phyloP scores from a whole-genome alignment of 352 stramenopile genomes.

The Thraustochytrium striatum region DNA sequence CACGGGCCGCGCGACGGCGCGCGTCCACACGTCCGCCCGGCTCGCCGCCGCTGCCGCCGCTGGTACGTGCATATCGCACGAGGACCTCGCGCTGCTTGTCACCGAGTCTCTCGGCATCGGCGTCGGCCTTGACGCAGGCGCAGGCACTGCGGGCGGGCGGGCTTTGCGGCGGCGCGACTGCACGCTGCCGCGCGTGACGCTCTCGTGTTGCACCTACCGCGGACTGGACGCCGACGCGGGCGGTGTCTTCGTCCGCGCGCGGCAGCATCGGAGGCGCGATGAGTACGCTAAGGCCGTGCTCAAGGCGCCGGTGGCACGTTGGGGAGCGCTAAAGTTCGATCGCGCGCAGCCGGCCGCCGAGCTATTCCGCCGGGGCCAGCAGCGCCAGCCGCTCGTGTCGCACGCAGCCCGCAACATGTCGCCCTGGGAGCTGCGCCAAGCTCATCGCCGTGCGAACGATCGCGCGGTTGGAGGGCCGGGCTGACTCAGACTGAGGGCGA shows the following conservation, averaged over 20 bases:
- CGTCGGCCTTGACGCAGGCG: too few species aligned
- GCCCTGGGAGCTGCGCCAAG: slow-evolving; percentile 5
- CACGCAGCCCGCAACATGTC: not conserved
- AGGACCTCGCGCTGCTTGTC: not conserved
- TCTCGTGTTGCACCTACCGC: too few species aligned
- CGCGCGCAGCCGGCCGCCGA: not conserved
- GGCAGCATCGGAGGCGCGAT: not conserved
- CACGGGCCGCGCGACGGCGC: not conserved
- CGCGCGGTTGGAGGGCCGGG: not conserved
- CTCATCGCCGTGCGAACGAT: too few species aligned
- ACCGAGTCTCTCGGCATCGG: too few species aligned
- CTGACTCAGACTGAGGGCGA: not conserved
- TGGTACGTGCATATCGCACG: not conserved
- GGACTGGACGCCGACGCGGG: too few species aligned
- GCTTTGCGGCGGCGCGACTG: too few species aligned
- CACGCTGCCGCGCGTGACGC: too few species aligned
- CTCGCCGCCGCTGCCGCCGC: not conserved
- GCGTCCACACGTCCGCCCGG: not conserved
- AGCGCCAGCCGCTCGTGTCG: not conserved
- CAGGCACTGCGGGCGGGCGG: too few species aligned
- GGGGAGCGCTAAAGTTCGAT: not conserved
- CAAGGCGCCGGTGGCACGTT: slow-evolving; percentile 21
- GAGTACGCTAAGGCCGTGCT: not conserved
- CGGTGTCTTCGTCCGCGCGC: too few species aligned
- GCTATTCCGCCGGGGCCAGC: not conserved